Conservation (phyloP, 352 stramenopile species). For the Phytophthora lateralis region DNA sequence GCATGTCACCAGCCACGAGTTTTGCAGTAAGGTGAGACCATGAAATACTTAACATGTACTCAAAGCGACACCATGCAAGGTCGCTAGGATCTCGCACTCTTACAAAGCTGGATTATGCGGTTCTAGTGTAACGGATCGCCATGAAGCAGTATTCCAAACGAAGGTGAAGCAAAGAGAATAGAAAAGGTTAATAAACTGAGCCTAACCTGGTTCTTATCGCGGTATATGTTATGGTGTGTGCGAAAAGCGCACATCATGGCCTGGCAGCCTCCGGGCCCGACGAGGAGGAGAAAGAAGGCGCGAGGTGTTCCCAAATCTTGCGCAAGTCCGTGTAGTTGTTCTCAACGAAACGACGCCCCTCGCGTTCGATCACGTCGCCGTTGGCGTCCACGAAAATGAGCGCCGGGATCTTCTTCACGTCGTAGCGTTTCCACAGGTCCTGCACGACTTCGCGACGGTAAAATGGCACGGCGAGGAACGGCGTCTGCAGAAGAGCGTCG, state of each 20-base stretch:
- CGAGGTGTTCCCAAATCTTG: conserved; percentile 65
- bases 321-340: conserved; percentile 65
- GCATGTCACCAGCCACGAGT: too few relatives aligned
- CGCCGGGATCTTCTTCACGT: conserved; percentile 71
- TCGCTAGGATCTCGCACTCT: too few relatives aligned
- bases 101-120: too few relatives aligned
- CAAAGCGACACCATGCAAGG: too few relatives aligned
- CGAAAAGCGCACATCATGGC: conserved; percentile 23
- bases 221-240: not conserved
- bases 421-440: conserved; percentile 69
- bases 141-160: too few relatives aligned
- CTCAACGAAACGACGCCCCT: conserved; percentile 66
- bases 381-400: conserved; percentile 73
- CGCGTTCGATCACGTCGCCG: conserved; percentile 63
- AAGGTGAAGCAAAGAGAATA: not conserved
- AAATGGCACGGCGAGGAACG: conserved; percentile 65
- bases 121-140: too few relatives aligned
- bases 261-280: conserved; percentile 27
- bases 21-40: too few relatives aligned
- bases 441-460: conserved; percentile 53
- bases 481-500: conserved; percentile 61
- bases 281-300: conserved; percentile 21
- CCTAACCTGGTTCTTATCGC: not conserved
- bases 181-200: not conserved
- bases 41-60: too few relatives aligned